Evolutionary conservation across 1,284 basidiomycete genomes (phyloP).

Genomic region (Mycosarcoma maydis): DNA sequence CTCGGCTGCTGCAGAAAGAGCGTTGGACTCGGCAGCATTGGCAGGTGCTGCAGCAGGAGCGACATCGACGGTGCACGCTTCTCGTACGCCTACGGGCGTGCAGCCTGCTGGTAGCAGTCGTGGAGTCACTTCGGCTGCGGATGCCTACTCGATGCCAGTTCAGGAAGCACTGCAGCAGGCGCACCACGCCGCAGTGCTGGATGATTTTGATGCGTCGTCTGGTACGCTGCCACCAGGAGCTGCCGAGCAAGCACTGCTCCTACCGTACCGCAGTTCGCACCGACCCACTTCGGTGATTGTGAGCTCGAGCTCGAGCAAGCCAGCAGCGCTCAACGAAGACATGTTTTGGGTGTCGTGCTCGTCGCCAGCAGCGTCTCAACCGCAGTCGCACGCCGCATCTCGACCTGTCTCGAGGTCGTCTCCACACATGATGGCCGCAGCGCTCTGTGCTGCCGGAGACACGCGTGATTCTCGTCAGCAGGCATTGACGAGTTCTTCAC

Average conservation of each 20-base stretch:
- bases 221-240: conserved; percentile 42
- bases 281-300: conserved; percentile 3
- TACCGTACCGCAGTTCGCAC: conserved; percentile 17
- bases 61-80: conserved; percentile 2
- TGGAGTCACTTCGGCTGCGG: conserved; percentile 21
- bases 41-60: conserved; percentile 21
- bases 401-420: conserved; percentile 16
- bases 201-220: conserved; percentile 24
- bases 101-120: conserved; percentile 1
- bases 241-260: conserved; percentile 28
- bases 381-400: conserved; percentile 20
- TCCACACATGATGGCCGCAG: conserved; percentile 14
- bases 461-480: conserved; percentile 32
- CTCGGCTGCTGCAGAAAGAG: conserved; percentile 22
- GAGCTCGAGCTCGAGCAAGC: conserved; percentile 9
- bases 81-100: conserved; percentile 15
- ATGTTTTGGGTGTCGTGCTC: conserved; percentile 44
- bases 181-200: not conserved
- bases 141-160: conserved; percentile 18
- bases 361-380: conserved; percentile 29
- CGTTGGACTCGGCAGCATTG: conserved; percentile 35
- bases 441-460: conserved; percentile 7
- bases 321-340: conserved; percentile 27
- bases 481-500: conserved; percentile 22
- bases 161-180: conserved; percentile 7